These are phyloP conservation scores for Bruguiera sexangula DNA, from an alignment of 345 rosid genomes.

Conservation along the genomic window DNA sequence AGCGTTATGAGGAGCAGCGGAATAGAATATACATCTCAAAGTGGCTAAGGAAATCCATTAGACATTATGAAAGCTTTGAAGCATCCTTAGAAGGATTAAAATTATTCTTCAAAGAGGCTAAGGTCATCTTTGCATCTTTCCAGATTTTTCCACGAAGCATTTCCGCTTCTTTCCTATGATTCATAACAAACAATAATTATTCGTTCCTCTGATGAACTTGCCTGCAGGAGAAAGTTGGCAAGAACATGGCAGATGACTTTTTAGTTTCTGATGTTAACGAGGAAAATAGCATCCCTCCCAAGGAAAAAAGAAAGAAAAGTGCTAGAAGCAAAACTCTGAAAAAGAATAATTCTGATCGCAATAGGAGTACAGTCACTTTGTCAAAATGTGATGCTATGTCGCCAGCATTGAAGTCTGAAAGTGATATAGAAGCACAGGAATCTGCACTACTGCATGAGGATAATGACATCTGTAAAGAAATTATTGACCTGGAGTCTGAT, in stretches of 20 bases:
- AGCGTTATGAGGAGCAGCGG: conserved; percentile 71
- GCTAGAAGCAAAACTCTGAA: conserved; percentile 34
- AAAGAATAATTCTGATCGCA: conserved; percentile 31
- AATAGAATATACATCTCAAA: conserved; percentile 70
- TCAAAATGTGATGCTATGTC: conserved; percentile 27
- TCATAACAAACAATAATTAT: not conserved
- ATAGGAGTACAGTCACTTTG: conserved; percentile 21
- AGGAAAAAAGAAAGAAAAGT: conserved; percentile 25
- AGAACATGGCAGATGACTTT: conserved; percentile 30
- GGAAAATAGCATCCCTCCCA: conserved; percentile 24
- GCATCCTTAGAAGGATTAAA: conserved; percentile 54
- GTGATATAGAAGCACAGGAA: conserved; percentile 30
- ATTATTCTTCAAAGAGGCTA: conserved; percentile 68
- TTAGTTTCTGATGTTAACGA: conserved; percentile 23
- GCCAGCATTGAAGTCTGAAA: conserved; percentile 28
- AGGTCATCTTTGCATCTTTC: conserved; percentile 42
- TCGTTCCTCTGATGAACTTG: conserved; percentile 27
- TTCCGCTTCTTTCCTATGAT: conserved; percentile 1
- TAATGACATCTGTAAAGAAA: conserved; percentile 32
- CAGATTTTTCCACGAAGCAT: not conserved
- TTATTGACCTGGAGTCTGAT: conserved; percentile 50
- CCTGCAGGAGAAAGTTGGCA: conserved; percentile 48
- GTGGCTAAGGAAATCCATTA: conserved; percentile 87
- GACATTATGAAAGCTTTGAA: conserved; percentile 55
- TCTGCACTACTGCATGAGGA: conserved; percentile 36